Conservation (phyloP, 1,284 basidiomycete genomes). For the Naganishia sp. region DNA sequence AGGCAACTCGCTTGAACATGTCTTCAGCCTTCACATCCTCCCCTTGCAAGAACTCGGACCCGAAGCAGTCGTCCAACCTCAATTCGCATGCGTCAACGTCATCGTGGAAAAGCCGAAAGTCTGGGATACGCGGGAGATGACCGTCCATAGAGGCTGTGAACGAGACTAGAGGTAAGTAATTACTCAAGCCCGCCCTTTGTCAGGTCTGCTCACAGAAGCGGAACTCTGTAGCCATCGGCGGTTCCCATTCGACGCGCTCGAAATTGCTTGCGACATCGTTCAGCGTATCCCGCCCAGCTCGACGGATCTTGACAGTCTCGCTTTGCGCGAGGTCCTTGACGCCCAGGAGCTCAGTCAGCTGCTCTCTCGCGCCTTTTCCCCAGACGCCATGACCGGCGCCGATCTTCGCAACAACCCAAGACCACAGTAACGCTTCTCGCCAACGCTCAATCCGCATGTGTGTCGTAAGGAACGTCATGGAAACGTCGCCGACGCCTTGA, state of each 20-base stretch:
- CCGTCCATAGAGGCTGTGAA: slow-evolving; percentile 44
- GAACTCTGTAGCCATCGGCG: slow-evolving; percentile 43
- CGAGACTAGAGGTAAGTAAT: neutral
- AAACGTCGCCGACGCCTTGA: slow-evolving; percentile 45
- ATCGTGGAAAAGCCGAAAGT: slow-evolving; percentile 19
- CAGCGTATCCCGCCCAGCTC: slow-evolving; percentile 45
- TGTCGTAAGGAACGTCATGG: slow-evolving; percentile 48
- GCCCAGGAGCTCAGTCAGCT: neutral
- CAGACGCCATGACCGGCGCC: slow-evolving; percentile 38
- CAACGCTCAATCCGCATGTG: slow-evolving; percentile 49
- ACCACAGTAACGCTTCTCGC: slow-evolving; percentile 53
- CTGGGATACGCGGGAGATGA: slow-evolving; percentile 41
- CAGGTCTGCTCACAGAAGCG: slow-evolving; percentile 37
- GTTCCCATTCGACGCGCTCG: slow-evolving; percentile 42
- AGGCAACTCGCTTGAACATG: slow-evolving; percentile 58
- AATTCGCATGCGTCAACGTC: slow-evolving; percentile 39
- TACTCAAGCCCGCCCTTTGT: neutral
- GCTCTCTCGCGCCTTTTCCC: slow-evolving; percentile 37
- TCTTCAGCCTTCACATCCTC: slow-evolving; percentile 42
- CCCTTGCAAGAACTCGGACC: slow-evolving; percentile 41
- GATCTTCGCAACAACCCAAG: slow-evolving; percentile 47
- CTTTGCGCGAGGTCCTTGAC: neutral
- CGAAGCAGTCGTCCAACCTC: slow-evolving; percentile 50
- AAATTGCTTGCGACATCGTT: slow-evolving; percentile 39
- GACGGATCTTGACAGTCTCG: slow-evolving; percentile 40